Conservation (phyloP, 140 eudicot species). For the Flaveria floridana region DNA sequence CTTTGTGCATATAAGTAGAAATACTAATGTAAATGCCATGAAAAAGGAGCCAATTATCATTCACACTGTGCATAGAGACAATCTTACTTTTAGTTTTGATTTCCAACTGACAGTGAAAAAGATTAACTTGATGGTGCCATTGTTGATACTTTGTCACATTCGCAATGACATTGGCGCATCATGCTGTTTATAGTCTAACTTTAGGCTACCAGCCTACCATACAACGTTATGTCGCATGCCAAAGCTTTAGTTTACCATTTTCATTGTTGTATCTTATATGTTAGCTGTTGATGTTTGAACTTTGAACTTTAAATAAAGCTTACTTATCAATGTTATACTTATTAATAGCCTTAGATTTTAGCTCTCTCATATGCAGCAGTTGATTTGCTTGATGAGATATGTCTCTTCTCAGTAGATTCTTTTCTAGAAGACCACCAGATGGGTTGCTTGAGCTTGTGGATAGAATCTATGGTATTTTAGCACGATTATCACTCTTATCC, state of each 20-base stretch:
- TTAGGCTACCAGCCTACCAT: slow-evolving; percentile 16
- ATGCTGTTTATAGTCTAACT: neutral
- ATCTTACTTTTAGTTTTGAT: neutral
- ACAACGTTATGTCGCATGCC: neutral
- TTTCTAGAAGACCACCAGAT: slow-evolving; percentile 88
- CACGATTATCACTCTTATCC: slow-evolving; percentile 14
- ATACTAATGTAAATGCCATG: neutral
- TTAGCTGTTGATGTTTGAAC: slow-evolving; percentile 16
- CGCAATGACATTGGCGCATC: slow-evolving; percentile 14
- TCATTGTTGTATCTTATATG: slow-evolving; percentile 1
- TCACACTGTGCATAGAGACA: neutral
- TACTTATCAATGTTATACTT: slow-evolving; percentile 13
- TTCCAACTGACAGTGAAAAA: neutral
- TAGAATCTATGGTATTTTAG: slow-evolving; percentile 79
- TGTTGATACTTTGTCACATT: neutral
- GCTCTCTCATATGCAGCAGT: slow-evolving; percentile 16
- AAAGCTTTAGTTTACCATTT: neutral
- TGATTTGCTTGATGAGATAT: slow-evolving; percentile 35
- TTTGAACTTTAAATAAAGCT: slow-evolving; percentile 16
- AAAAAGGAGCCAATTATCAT: neutral
- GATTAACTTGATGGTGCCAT: slow-evolving; percentile 1
- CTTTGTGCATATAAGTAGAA: slow-evolving; percentile 4
- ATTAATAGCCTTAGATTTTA: slow-evolving; percentile 23
- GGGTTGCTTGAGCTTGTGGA: slow-evolving; percentile 93
- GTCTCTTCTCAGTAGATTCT: slow-evolving; percentile 91